Evolutionary conservation across 306 rosid species (phyloP), one percentile per base, ranked within the genome.

Genomic region (Elaeagnus macrophylla): DNA sequence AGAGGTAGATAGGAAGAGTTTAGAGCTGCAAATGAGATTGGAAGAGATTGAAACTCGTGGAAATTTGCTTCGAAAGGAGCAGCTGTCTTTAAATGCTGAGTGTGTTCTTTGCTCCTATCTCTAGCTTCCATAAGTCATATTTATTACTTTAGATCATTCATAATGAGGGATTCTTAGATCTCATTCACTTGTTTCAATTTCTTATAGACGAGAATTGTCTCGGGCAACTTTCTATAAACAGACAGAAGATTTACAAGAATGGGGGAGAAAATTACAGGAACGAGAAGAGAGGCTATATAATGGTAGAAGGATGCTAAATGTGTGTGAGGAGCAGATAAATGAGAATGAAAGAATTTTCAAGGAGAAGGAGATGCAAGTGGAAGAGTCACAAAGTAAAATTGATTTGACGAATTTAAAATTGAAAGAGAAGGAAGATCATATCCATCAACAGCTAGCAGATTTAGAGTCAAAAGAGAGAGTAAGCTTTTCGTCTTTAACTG

Each of bases 191-290:
- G 39, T 58, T 50, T 48, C 12, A 11, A 48, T 61, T 60, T 43
- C 45, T 60, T n/a, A 67, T 36, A 91, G 99, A 70, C 82, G 85
- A 69, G 95, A 91, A 75, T 83, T 80, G 67, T 79, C 76, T 61
- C 74, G 82, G 70, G 77, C 66, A 18, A 74, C 61, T 10, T 87
- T 79, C 75, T 59, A 61, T 61, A 84, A 79, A 57, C 81, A 84
- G 73, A 73, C 81, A 70, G 91, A 87, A 60, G 85, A 86, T 56
- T 82, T 91, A 60, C 77, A 46, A 61, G 82, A 80, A 59, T 82
- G 89, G 99, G 95, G 82, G 65, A 77, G 59, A 78, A 87, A 80
- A 50, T 70, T 87, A 53, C 78, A 65, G 40, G 83, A 84, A 76
- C 69, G 89, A 66, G 99, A 91, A 68, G 78, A 79, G 62, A 67